Evolutionary conservation across 2,329 filamentous ascomycete genomes (phyloP).

Genomic region (Pleurostoma richardsiae): DNA sequence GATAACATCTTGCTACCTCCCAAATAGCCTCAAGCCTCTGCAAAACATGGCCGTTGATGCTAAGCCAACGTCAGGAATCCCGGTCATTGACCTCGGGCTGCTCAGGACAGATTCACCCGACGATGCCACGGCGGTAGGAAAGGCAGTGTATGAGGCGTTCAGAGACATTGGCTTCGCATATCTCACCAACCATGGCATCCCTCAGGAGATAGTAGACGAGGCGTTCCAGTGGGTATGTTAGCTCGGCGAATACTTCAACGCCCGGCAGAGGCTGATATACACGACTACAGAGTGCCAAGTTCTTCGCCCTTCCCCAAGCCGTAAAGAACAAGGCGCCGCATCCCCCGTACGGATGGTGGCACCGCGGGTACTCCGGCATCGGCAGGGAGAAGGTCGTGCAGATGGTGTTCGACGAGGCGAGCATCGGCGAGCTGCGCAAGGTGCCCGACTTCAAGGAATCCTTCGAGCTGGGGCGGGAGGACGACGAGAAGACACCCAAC

Average conservation of each 20-base stretch:
- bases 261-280: conserved; percentile 19
- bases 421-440: conserved; percentile 15
- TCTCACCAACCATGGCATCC: conserved; percentile 24
- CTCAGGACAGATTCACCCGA: conserved; percentile 2
- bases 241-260: conserved; percentile 19
- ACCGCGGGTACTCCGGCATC: conserved; percentile 28
- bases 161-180: conserved; percentile 24
- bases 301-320: conserved; percentile 23
- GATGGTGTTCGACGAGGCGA: conserved; percentile 22
- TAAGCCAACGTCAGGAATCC: conserved; percentile 2
- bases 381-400: conserved; percentile 28
- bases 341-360: conserved; percentile 5
- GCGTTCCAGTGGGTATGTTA: conserved; percentile 24
- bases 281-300: conserved; percentile 18
- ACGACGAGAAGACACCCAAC: conserved; percentile 23
- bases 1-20: not conserved
- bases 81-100: conserved; percentile 9
- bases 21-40: not conserved
- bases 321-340: conserved; percentile 5
- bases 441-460: conserved; percentile 32
- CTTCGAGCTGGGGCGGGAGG: conserved; percentile 29
- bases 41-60: not conserved
- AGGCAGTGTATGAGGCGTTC: conserved; percentile 19
- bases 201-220: conserved; percentile 24
- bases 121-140: conserved; percentile 5